Percentiles rank a stretch among this genome's conserved stretches.
Evolutionary conservation across 2,329 filamentous ascomycete species (phyloP).

Genomic region (Coniochaeta prunicola): DNA sequence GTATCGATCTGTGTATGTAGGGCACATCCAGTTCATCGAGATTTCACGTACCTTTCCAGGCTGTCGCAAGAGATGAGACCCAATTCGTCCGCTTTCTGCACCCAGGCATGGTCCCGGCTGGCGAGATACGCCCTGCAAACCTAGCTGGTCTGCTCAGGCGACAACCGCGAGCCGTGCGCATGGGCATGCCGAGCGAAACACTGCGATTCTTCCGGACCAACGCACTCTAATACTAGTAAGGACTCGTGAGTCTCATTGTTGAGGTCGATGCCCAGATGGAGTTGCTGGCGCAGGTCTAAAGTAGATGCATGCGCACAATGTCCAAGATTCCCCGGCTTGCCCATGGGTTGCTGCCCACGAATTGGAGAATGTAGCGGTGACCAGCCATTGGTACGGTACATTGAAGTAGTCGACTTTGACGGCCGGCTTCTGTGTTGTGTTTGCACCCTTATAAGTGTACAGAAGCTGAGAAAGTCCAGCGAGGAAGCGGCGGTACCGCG

Average conservation of each 20-base stretch:
- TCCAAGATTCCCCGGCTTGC: background rate
- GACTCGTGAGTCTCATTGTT: background rate
- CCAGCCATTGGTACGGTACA: background rate
- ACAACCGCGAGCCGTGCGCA: background rate
- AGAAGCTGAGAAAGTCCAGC: too few species aligned
- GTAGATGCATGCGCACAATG: background rate
- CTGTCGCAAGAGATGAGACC: background rate
- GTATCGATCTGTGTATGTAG: background rate
- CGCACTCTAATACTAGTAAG: background rate
- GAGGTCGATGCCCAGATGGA: background rate
- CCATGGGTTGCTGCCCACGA: background rate
- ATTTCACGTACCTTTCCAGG: background rate
- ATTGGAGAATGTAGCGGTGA: background rate
- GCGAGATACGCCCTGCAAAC: background rate
- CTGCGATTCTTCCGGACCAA: background rate
- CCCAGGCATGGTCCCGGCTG: background rate
- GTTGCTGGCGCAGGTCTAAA: background rate
- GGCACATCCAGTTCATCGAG: background rate
- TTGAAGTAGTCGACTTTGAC: background rate
- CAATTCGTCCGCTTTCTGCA: background rate
- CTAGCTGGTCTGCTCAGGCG: background rate
- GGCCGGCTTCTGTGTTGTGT: background rate
- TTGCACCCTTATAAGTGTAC: too few species aligned
- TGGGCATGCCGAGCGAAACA: background rate
- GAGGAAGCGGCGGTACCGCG: too few species aligned